Evolutionary conservation across 2,329 filamentous ascomycete genomes (phyloP), one percentile per base, ranked within the genome.

Genomic region (Trichoderma koningiopsis): DNA sequence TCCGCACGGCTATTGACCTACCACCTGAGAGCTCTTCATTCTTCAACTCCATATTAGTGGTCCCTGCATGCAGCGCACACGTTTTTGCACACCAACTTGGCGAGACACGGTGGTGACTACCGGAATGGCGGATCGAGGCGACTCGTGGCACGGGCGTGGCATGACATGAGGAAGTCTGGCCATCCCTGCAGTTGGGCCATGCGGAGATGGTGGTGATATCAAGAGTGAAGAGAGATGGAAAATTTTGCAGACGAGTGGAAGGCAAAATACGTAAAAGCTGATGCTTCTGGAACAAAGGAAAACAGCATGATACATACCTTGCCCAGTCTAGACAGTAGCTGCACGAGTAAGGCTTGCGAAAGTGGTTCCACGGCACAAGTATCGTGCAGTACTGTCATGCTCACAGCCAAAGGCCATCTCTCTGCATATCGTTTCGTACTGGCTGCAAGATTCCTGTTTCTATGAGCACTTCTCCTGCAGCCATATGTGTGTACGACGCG

Each of bases 21-120:
- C 61, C 61, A 56, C 61, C 61, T 56, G 61, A 63, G 47, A 40
- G 33, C 61, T 64, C 61, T 53, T 58, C 63, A 66, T 66, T 16
- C 53, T 66, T 49, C 37, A 58, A 58, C 37, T 58, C 63, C 53
- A 35, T 40, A 24, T 66, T 49, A 66, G 63, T 58, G 53, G 63
- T 66, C 63, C 63, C 63, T 66, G 63, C 63, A 66, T 66, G 61
- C 49, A 35, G 33, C 33, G 53, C 37, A 66, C 63, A 57, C 63
- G 63, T 58, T 57, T 65, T 35, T 57, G n/a, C 37, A 49, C 63
- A 47, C 53, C 52, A 58, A 47, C 14, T 31, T 24, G 52, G n/a
- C 56, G 62, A 65, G 62, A 65, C 63, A 57, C 55, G 55, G 29
- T 31, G 61, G 53, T 29, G 37, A 58, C 53, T 58, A 47, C 63